Base-by-base conservation (phyloP, 495 filamentous ascomycete species). In the Pyrenopolyporus hunteri region DNA sequence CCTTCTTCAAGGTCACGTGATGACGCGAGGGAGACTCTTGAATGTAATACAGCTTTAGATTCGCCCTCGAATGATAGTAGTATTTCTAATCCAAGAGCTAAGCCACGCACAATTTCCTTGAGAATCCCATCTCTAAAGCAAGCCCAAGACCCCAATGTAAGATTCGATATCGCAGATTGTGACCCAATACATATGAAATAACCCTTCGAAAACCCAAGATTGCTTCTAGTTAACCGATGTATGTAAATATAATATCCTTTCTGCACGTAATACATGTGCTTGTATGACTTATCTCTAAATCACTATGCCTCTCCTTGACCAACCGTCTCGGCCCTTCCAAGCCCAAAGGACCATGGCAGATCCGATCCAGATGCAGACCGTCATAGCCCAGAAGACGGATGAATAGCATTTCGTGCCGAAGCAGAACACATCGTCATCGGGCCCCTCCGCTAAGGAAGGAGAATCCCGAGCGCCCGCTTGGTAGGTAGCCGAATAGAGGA, bases 361-460 rank as follows among this genome's bases (percentile, higher is more conserved):
- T 0, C 93, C 94, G 36, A 91, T 66, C 85, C 87, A 92, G 1
- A 93, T 85, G 67, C 85, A 89, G 3, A 80, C 72, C 1, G 88
- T 87, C 80, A 93, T 90, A 5, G 85, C 87, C 90, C 90, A 94
- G 68, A 93, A 92, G 0, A 85, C 86, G 0, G 72, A 63, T 25
- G 85, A 85, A 74, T 93, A 97, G 76, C 94, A 98, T 52, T 78
- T 70, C 64, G 77, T 82, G 9, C 93, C 94, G 72, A 89, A 90
- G 67, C 87, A 90, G 42, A 87, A 73, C 16, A 78, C 71, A 66
- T 84, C 80, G 3, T 72, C 71, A 9, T 69, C 76, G 1, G 63
- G 57, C 5, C 70, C 70, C n/a, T 56, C 66, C 22, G 45, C 39
- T 6, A 62, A 55, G 16, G 31, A 36, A 20, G 57, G 49, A 19